Base-by-base conservation (phyloP, 75 land plant species). In the Picea sitchensis region DNA sequence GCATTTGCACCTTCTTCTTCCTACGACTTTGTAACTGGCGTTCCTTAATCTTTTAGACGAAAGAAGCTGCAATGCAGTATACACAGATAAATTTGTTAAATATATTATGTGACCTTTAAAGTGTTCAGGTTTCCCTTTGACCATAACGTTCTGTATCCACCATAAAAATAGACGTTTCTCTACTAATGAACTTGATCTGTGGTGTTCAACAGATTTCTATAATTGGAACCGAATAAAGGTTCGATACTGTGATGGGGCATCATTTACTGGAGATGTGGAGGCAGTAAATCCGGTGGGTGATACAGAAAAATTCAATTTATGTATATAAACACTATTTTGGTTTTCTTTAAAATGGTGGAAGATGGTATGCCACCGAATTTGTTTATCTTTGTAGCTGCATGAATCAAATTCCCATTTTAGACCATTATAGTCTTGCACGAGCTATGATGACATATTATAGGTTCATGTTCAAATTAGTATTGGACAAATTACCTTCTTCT, bases 221-320 rank as follows among this genome's bases (percentile, higher is more conserved):
- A 92, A 96, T 82, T 96, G 96, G 98, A 96, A 96, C 62, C 88
- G 92, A 51, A 86, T 96, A 44, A 88, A 86, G 77, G 83, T 96
- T 20, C 83, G 91, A 18, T 96, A 96, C 82, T 96, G 98, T 81
- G 98, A 96, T 86, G 98, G 98, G 15, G 88, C 90, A 61, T 96
- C 98, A 21, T 96, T 96, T 73, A 83, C 85, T 73, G 98, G 98
- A 58, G 92, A 96, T 69, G 80, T 83, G 6, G 82, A 76, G 64
- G 44, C 38, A 76, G 78, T 90, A 12, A 61, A 86, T 74, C 88
- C 88, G 38, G 94, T 92, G 79, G 81, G 92, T 69, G 8, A 32
- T 15, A 5, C 5, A 5, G 44, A 67, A 36, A 71, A 12, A 21
- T 23, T 36, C 51, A 71, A 20, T 47, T 41, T 38, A 32, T 67